Base-by-base conservation (phyloP, 208 protist species). In the Acanthamoeba castellanii region DNA sequence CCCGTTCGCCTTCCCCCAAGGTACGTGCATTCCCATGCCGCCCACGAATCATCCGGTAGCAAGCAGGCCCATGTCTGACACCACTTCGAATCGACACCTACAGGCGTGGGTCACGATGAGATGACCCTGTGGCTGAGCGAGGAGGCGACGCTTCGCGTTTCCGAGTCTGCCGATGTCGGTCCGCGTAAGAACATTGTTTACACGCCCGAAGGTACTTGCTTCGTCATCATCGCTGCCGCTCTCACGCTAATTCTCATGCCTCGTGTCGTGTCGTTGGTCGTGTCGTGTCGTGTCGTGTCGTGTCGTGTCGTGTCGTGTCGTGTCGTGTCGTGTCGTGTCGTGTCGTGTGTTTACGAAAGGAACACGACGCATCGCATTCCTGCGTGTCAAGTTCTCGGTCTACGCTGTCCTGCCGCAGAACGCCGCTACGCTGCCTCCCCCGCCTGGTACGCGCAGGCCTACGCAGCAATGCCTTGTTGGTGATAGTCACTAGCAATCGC, bases 101-200 rank as follows among this genome's bases (percentile, higher is more conserved):
- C 72, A 37, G 72, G 72, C 22, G 72, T 81, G 42, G 30, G 72
- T 34, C 72, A n/a, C 20, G 72, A 81, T 22, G 72, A 81, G 22
- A 42, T 47, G 20, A 81, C 72, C 72, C 16, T n/a, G 32, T 81
- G 72, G 72, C 42, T 81, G 32, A 81, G 34, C 72, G 72, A 81
- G 11, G 72, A 81, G 42, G 72, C 72, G 7, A 8, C 42, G 32
- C 42, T 81, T 1, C 72, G 72, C 42, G 72, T 20, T 4, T 37
- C n/a, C 1, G 72, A 81, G 16, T 2, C 72, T 0, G 72, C 72
- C 34, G 20, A 81, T 1, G 72, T 81, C 16, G 72, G 72, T 3
- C 37, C 72, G 42, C 72, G 47, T 34, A 81, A 81, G 42, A 81
- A 81, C 72, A 50, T 81, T 16, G 72, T 81, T 34, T 81, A 81